These are phyloP conservation scores for Phaeomoniella chlamydospora DNA, from an alignment of 2,329 filamentous ascomycete species.

Conservation along the genomic window DNA sequence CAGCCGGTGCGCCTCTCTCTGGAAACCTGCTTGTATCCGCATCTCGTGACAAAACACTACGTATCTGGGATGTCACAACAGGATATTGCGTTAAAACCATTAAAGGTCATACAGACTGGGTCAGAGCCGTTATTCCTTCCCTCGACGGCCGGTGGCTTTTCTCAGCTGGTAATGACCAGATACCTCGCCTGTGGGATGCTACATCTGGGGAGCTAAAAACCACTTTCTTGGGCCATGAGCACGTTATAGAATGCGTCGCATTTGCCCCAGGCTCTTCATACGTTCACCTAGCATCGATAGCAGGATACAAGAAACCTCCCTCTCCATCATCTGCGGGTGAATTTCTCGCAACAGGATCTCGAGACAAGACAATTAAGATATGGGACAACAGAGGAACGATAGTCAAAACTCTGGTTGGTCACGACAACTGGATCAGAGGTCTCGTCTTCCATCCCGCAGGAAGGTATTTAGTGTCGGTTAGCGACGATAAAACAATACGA, in stretches of 20 bases:
- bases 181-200: constrained; percentile 73
- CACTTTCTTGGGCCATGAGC: constrained; percentile 73
- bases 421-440: constrained; percentile 87
- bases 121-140: constrained; percentile 74
- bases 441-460: constrained; percentile 84
- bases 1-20: constrained; percentile 61
- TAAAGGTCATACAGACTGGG: constrained; percentile 74
- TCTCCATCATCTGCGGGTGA: constrained; percentile 61
- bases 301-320: constrained; percentile 72
- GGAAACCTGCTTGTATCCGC: constrained; percentile 78
- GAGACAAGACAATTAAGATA: constrained; percentile 81
- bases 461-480: constrained; percentile 72
- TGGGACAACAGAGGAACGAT: constrained; percentile 79
- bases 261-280: constrained; percentile 73
- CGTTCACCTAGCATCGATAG: constrained; percentile 58
- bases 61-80: constrained; percentile 86
- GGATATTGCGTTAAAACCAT: constrained; percentile 90
- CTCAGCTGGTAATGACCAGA: constrained; percentile 71
- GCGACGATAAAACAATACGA: constrained; percentile 81
- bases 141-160: constrained; percentile 71
- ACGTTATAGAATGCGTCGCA: constrained; percentile 72
- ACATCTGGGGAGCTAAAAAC: constrained; percentile 61
- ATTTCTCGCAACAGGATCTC: constrained; percentile 75
- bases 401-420: constrained; percentile 70
- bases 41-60: constrained; percentile 68